Conservation (phyloP, 2,329 filamentous ascomycete species). For the Cryphonectria carpinicola region DNA sequence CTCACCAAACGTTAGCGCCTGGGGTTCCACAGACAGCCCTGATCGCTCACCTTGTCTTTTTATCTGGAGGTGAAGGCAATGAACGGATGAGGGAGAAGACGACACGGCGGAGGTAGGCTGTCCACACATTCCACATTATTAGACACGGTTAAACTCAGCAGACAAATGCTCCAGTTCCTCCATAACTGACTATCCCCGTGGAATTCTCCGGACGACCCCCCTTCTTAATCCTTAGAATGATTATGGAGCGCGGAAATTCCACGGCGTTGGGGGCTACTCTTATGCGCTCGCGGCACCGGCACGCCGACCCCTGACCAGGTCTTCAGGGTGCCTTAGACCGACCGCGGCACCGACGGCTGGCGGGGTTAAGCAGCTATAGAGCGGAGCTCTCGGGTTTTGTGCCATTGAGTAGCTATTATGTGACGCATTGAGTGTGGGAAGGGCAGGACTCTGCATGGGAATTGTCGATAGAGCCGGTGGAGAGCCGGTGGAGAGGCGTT, state of each 20-base stretch:
- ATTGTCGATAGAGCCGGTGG: background rate
- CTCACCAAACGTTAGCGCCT: background rate
- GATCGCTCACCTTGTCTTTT: background rate
- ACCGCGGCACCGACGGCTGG: constrained; percentile 10
- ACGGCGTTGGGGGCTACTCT: background rate
- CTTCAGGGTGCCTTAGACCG: background rate
- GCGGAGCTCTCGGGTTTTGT: background rate
- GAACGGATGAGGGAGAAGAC: background rate
- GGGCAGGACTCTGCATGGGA: background rate
- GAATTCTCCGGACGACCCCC: background rate
- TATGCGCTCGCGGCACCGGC: background rate
- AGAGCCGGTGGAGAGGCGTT: background rate
- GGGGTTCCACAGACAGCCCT: background rate
- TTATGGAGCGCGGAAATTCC: background rate
- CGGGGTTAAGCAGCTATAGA: constrained; percentile 3
- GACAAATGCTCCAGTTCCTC: too few relatives aligned
- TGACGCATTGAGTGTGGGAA: background rate
- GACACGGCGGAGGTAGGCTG: background rate
- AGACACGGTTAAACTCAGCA: background rate
- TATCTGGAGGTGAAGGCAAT: background rate
- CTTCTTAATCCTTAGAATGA: background rate
- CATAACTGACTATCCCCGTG: background rate
- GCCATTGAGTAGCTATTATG: background rate
- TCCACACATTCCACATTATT: background rate
- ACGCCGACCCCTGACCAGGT: background rate